Percentiles rank a stretch among this genome's conserved stretches.
Conservation (phyloP, 2,329 filamentous ascomycete species). For the Penicillium sp. region DNA sequence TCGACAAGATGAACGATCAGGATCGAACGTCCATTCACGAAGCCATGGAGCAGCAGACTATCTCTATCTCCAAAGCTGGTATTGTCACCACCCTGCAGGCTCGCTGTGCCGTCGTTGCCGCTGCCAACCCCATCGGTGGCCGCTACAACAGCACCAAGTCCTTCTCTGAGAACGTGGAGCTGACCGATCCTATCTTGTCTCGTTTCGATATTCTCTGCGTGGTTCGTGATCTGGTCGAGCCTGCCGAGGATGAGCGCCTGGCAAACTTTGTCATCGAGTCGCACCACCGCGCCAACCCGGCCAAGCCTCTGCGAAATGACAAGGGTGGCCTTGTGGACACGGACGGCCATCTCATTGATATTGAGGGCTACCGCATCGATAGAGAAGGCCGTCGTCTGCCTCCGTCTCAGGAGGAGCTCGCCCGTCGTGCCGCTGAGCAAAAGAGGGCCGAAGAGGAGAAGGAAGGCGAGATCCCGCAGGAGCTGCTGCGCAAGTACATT, state of each 20-base stretch:
- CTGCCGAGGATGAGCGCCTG: constrained; percentile 85
- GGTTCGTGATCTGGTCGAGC: constrained; percentile 92
- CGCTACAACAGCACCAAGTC: constrained; percentile 96
- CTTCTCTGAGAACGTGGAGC: constrained; percentile 92
- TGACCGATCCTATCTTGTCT: constrained; percentile 95
- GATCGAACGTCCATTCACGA: constrained; percentile 98
- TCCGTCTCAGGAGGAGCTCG: constrained; percentile 49
- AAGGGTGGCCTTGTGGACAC: constrained; percentile 47
- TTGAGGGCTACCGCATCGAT: constrained; percentile 57
- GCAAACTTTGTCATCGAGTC: constrained; percentile 94
- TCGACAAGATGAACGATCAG: constrained; percentile 99
- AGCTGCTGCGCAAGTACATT: constrained; percentile 93
- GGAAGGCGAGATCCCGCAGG: constrained; percentile 80
- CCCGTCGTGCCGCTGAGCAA: constrained; percentile 41
- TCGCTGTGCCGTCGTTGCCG: constrained; percentile 92
- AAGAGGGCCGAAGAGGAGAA: constrained; percentile 54
- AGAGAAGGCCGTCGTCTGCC: constrained; percentile 43
- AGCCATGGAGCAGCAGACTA: constrained; percentile 99
- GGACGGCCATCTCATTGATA: constrained; percentile 60
- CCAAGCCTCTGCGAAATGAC: constrained; percentile 53
- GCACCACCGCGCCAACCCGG: constrained; percentile 84
- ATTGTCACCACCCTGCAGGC: constrained; percentile 97
- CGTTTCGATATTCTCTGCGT: constrained; percentile 98
- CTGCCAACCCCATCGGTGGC: constrained; percentile 93
- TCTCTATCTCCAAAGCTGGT: constrained; percentile 97